phyloP scores from a whole-genome alignment of 305 asterid genomes.

The Fraxinus sp. region DNA sequence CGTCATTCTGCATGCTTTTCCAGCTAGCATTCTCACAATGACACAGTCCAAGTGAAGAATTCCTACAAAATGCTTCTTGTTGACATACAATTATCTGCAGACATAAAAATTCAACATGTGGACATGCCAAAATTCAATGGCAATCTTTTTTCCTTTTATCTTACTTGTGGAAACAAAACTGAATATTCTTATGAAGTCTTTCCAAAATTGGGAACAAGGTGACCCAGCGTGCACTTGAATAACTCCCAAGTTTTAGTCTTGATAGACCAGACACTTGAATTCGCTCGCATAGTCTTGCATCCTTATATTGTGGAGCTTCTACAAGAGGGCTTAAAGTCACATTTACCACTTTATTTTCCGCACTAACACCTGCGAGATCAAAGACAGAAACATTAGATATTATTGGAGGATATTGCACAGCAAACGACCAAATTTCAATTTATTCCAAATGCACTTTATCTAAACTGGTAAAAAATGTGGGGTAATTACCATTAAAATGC shows the following conservation, averaged over 20 bases:
- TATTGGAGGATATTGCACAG: conserved; percentile 5
- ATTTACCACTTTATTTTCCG: conserved; percentile 49
- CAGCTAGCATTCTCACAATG: conserved; percentile 60
- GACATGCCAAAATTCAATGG: conserved; percentile 1
- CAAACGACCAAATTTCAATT: neutral
- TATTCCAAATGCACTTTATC: neutral
- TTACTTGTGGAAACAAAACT: conserved; percentile 70
- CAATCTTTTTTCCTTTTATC: conserved; percentile 25
- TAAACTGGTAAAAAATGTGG: neutral
- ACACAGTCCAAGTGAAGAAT: conserved; percentile 67
- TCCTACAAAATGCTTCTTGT: conserved; percentile 48
- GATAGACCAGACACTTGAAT: conserved; percentile 60
- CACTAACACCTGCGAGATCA: conserved; percentile 45
- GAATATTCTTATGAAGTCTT: conserved; percentile 54
- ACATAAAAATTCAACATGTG: neutral
- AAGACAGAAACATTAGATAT: conserved; percentile 21
- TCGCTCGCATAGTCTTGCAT: conserved; percentile 59
- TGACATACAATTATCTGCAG: neutral
- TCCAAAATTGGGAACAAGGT: conserved; percentile 64
- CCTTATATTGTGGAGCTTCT: conserved; percentile 40
- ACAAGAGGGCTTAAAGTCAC: conserved; percentile 44
- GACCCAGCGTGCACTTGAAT: conserved; percentile 59
- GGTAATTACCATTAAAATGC: neutral
- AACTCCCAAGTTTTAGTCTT: conserved; percentile 61
- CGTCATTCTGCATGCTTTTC: conserved; percentile 58